phyloP scores from a whole-genome alignment of 805 yeast species.

The Candida mattraensis region DNA sequence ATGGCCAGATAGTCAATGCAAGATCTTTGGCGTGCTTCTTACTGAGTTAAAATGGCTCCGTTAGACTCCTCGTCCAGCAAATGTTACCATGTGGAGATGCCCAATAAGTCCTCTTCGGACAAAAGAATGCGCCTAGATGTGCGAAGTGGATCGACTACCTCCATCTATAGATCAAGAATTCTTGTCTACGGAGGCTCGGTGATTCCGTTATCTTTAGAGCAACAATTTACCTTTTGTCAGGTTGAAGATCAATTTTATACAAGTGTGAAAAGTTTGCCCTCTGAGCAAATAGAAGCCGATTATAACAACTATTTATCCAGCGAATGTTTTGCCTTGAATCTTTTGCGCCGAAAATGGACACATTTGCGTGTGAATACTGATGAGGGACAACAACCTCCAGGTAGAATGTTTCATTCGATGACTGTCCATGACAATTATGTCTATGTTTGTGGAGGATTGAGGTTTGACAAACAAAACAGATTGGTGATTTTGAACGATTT shows the following conservation, averaged over 20 bases:
- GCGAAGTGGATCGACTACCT: conserved; percentile 68
- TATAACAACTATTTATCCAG: conserved; percentile 47
- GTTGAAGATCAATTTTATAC: conserved; percentile 39
- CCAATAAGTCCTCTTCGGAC: conserved; percentile 49
- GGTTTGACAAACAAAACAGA: conserved; percentile 38
- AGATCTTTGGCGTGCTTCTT: too few species aligned
- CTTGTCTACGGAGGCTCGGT: conserved; percentile 70
- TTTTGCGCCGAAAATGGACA: conserved; percentile 60
- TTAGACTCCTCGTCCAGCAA: conserved; percentile 62
- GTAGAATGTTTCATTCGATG: conserved; percentile 63
- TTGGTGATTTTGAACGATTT: conserved; percentile 57
- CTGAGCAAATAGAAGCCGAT: conserved; percentile 17
- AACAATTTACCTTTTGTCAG: conserved; percentile 38
- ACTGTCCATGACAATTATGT: conserved; percentile 48
- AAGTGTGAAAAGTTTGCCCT: conserved; percentile 2
- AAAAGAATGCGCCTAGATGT: conserved; percentile 55
- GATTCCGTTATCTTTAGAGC: conserved; percentile 49
- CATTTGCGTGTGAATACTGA: conserved; percentile 36
- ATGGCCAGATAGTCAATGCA: too few species aligned
- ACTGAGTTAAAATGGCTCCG: conserved; percentile 59
- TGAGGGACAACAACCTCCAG: conserved; percentile 32
- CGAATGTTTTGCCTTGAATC: conserved; percentile 61
- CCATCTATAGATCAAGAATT: conserved; percentile 57
- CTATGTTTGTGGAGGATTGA: conserved; percentile 67
- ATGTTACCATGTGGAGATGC: conserved; percentile 57